Base-by-base conservation (phyloP, 2,329 filamentous ascomycete genomes). In the Gyromitra esculenta region DNA sequence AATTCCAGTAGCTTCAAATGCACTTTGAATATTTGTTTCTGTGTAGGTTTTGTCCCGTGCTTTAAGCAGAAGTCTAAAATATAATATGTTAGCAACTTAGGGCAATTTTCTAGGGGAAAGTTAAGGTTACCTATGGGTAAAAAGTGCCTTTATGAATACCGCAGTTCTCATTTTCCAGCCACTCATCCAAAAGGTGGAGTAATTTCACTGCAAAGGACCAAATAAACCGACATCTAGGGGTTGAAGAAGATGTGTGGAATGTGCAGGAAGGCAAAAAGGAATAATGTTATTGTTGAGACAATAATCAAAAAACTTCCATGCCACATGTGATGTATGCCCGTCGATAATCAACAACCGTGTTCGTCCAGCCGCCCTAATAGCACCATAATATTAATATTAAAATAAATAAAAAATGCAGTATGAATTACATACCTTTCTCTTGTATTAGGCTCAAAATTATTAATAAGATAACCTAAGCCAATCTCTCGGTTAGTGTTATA, bases 301-400 rank as follows among this genome's bases (percentile, higher is more conserved):
- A 73, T 81, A 82, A 39, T 81, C 54, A 54, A 84, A 68, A 71
- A 85, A 85, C 75, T 83, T 75, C 31, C 79, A 70, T 2, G 80
- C 83, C 39, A 82, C 48, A 80, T 85, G 79, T 76, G 82, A 84
- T 69, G 79, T 74, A 80, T 85, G 79, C 62, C 83, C 79, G 79
- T 85, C 81, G 37, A 85, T 77, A 71, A 85, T 81, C 3, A 86
- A 80, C 5, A 85, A 80, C 41, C 80, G 76, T 80, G 83, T 82
- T 67, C 11, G 56, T 3, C 83, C 80, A 21, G 78, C 79, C 68
- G 45, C 76, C 25, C 76, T 45, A 54, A 25, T 5, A 21, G 18
- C 2, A 54, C 1, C 25, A 31, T 4, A 31, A 31, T 31, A 31
- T 31, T 31, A 31, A 4, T 31, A 54, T 54, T 54, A 25, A 21